Base-by-base conservation (phyloP, 1,284 basidiomycete genomes). In the Heterobasidion occidentale region DNA sequence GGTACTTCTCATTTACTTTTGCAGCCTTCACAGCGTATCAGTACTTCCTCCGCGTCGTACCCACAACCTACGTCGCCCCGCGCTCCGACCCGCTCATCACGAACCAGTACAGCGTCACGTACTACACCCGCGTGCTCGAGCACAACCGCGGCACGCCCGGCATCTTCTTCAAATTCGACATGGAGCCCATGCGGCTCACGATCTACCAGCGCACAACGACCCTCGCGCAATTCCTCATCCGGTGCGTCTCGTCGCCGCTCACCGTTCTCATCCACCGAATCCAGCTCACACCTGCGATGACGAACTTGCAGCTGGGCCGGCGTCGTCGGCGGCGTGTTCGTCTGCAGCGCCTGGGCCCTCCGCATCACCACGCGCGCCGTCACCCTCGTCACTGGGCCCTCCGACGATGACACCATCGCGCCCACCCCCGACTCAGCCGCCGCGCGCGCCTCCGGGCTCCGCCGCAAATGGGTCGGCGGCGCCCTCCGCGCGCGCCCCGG, bases 21-120 rank as follows among this genome's bases (percentile, higher is more conserved):
- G n/a, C n/a, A 94, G 92, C 83, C n/a, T 96, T 96, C 70, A 78
- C 92, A 56, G 88, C 91, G n/a, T 98, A 94, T 71, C 94, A 97
- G 68, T 98, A 99, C 70, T 98, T 92, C 77, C 74, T 98, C 14
- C 90, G 91, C 50, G 90, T 98, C 59, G 94, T 99, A 2, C 95
- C 96, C 0, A 98, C 96, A 0, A 90, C 88, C 3, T 98, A 98
- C 71, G 81, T 96, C 60, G 87, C 81, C 36, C 87, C 74, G 44
- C 82, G 77, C 57, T 81, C 71, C 56, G 68, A 53, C 33, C 82
- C 86, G 9, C 69, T 91, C n/a, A 70, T 83, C 36, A 99, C 96
- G 0, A 87, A 94, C 65, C 90, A 98, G 71, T 98, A 99, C 74
- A 93, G 91, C 52, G 96, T 98, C 1, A 98, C 93, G 0, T 93